Evolutionary conservation across 169 alveolate species (phyloP), one percentile per base, ranked within the genome.

Genomic region (Plasmodium falciparum): DNA sequence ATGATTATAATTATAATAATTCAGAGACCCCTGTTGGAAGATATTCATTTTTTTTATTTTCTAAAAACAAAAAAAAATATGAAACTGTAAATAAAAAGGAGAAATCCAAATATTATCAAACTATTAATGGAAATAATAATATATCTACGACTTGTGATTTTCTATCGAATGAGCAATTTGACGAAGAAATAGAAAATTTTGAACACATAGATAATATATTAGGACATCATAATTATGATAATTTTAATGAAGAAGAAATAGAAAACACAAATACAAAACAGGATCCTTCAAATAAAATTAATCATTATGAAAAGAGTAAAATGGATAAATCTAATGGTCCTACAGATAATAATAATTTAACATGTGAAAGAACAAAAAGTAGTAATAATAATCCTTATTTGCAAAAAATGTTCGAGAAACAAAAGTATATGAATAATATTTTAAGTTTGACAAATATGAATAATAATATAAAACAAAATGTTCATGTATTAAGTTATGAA

Each of bases 381-480:
- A 67, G 33, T 8, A 50, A 6, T 8, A 50, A 6, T 56, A 76
- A 65, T 22, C 20, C 13, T 20, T 83, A 83, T 83, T 1, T 83
- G 12, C 73, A 67, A 83, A 83, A 83, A 69, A 63, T 83, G 75
- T 8, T 83, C 12, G 91, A 83, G 15, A 83, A 49, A 24, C 71
- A 83, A 50, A 83, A 58, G 20, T 24, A 12, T 39, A 26, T 24
- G 50, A 69, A 52, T 17, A 63, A 83, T 43, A 54, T 83, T 33
- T 83, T 83, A 70, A 83, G 73, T 54, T 58, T 83, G 59, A 66
- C 56, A 12, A 54, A 54, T 26, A 24, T 72, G 9, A 22, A 69
- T 20, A 83, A 69, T n/a, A 54, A 72, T 83, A 65, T 83, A 33
- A 66, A 83, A 83, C 59, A 83, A 24, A 7, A 83, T 69, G 17